phyloP scores from a whole-genome alignment of 345 rosid genomes.

The Abelmoschus esculentus region DNA sequence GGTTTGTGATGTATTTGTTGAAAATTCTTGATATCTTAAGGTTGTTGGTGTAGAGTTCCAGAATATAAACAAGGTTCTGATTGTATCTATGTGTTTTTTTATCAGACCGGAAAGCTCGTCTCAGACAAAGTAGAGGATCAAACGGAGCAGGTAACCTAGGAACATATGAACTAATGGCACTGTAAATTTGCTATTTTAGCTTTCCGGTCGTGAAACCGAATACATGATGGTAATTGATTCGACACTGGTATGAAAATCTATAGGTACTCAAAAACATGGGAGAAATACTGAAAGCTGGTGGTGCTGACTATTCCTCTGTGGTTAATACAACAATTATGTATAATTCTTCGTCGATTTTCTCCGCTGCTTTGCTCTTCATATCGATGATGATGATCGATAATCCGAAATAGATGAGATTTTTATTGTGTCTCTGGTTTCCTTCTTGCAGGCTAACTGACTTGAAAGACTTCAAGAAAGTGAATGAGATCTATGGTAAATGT shows the following conservation, averaged over 20 bases:
- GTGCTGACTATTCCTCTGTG: slow-evolving; percentile 7
- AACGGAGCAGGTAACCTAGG: not conserved
- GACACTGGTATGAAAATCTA: not conserved
- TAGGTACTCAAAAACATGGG: slow-evolving; percentile 7
- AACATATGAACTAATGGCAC: not conserved
- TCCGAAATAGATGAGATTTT: not conserved
- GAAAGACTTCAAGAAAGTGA: slow-evolving; percentile 88
- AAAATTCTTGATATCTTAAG: slow-evolving; percentile 6
- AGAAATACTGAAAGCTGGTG: slow-evolving; percentile 10
- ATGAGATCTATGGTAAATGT: slow-evolving; percentile 41
- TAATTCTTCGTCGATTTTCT: not conserved
- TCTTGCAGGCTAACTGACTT: slow-evolving; percentile 78
- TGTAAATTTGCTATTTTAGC: not conserved
- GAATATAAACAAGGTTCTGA: slow-evolving; percentile 6
- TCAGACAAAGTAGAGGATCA: slow-evolving; percentile 7
- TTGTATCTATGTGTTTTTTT: slow-evolving; percentile 11
- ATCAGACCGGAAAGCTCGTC: slow-evolving; percentile 49
- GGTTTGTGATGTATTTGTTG: slow-evolving; percentile 30
- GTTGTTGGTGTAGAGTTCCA: not conserved
- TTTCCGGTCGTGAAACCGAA: not conserved
- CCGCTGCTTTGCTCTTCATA: not conserved
- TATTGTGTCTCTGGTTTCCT: slow-evolving; percentile 3
- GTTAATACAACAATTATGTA: slow-evolving; percentile 14
- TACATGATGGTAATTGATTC: not conserved
- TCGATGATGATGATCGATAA: not conserved